Evolutionary conservation across 352 stramenopile genomes (phyloP).

Genomic region (Globisporangium orthogonon): DNA sequence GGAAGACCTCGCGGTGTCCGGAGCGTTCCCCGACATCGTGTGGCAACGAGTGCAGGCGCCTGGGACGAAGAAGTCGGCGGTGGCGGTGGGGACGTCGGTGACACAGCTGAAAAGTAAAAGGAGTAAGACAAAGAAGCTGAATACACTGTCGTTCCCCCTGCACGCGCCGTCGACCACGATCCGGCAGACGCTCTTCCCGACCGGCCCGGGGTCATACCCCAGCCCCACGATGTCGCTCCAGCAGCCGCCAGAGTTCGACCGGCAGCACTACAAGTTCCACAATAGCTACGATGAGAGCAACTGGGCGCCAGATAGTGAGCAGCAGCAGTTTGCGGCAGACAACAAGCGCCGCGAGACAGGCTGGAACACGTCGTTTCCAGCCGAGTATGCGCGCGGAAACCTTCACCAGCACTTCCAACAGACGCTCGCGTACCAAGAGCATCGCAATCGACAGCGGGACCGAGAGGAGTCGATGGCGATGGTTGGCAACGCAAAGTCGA

Average conservation of each 20-base stretch:
- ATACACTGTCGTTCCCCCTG: conserved; percentile 23
- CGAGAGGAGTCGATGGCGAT: conserved; percentile 14
- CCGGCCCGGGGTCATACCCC: conserved; percentile 33
- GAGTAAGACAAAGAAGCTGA: conserved; percentile 21
- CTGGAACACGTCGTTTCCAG: conserved; percentile 66
- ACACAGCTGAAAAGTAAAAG: conserved; percentile 11
- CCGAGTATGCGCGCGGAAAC: conserved; percentile 42
- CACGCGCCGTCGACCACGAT: conserved; percentile 29
- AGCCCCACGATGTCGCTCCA: conserved; percentile 22
- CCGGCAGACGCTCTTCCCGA: conserved; percentile 36
- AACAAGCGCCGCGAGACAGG: conserved; percentile 53
- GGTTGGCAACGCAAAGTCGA: background rate
- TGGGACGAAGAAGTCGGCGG: conserved; percentile 2
- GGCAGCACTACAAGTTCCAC: conserved; percentile 10
- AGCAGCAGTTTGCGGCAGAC: conserved; percentile 14
- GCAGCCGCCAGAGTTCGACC: conserved; percentile 11
- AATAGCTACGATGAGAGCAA: conserved; percentile 1
- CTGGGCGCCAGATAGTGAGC: conserved; percentile 4
- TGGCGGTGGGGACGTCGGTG: conserved; percentile 8
- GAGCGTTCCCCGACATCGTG: conserved; percentile 15
- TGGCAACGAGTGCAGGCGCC: conserved; percentile 4
- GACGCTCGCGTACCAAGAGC: conserved; percentile 57
- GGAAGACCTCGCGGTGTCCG: conserved; percentile 31
- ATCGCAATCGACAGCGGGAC: conserved; percentile 20
- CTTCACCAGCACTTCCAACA: conserved; percentile 36